Percentiles rank a stretch among this genome's conserved stretches.
Conservation (phyloP, 2,329 filamentous ascomycete species). For the Hirsutella minnesotensis region DNA sequence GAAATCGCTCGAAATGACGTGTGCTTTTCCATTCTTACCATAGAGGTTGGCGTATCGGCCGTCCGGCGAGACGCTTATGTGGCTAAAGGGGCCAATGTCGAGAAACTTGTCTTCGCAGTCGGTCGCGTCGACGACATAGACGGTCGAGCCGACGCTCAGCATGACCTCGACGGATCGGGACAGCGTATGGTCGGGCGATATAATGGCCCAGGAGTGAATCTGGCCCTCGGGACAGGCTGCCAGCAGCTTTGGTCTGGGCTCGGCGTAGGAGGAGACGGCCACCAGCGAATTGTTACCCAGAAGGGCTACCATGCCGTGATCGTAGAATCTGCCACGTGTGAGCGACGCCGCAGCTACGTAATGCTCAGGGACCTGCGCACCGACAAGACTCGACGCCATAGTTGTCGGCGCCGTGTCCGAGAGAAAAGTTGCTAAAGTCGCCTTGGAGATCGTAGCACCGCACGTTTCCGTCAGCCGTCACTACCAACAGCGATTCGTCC, state of each 20-base stretch:
- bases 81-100: conserved; percentile 83
- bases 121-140: conserved; percentile 76
- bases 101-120: conserved; percentile 87
- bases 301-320: conserved; percentile 82
- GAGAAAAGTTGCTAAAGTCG: conserved; percentile 87
- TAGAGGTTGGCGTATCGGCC: conserved; percentile 83
- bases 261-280: conserved; percentile 77
- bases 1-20: conserved; percentile 92
- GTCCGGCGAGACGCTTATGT: conserved; percentile 84
- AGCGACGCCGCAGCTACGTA: not conserved
- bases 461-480: conserved; percentile 82
- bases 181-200: conserved; percentile 77
- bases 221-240: conserved; percentile 65
- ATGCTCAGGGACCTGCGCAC: conserved; percentile 10
- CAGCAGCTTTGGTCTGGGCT: conserved; percentile 77
- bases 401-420: conserved; percentile 83
- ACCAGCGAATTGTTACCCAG: conserved; percentile 80
- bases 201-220: conserved; percentile 79
- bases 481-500: conserved; percentile 80
- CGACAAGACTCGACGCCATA: conserved; percentile 78
- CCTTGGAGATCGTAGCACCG: conserved; percentile 86
- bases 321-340: conserved; percentile 53
- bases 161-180: conserved; percentile 90
- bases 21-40: conserved; percentile 71
- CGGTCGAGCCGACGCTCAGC: conserved; percentile 70